A percentile compares a stretch with the other conserved stretches of the same genome.
phyloP scores from a whole-genome alignment of 2,329 filamentous ascomycete species.

The Neofusicoccum parvum region DNA sequence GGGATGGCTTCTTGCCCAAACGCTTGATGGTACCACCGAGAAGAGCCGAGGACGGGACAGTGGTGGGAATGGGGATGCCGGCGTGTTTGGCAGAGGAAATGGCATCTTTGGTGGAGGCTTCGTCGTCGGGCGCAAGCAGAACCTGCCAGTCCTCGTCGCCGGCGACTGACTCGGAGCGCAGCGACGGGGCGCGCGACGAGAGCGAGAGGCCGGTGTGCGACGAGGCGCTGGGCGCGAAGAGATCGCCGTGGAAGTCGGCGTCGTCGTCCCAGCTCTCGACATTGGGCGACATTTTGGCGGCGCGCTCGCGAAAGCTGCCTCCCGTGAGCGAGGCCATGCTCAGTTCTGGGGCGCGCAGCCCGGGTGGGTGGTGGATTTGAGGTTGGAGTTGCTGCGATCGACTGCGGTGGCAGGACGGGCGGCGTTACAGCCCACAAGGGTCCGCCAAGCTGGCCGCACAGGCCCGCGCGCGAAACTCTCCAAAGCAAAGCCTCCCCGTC shows the following conservation, averaged over 20 bases:
- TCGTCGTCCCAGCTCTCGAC: conserved; percentile 70
- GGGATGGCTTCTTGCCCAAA: conserved; percentile 62
- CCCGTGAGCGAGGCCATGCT: conserved; percentile 34
- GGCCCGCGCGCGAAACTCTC: not conserved
- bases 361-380: conserved; percentile 24
- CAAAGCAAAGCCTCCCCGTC: conserved; percentile 1
- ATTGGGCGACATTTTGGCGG: conserved; percentile 51
- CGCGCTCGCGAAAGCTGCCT: conserved; percentile 42
- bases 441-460: not conserved
- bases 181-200: conserved; percentile 82
- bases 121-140: conserved; percentile 80
- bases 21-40: conserved; percentile 92
- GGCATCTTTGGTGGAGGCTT: conserved; percentile 79
- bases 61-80: conserved; percentile 86
- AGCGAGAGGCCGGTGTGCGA: conserved; percentile 53
- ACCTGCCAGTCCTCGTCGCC: conserved; percentile 89
- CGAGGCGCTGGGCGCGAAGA: conserved; percentile 70
- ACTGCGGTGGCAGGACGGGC: conserved; percentile 3
- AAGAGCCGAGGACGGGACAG: conserved; percentile 84
- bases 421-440: conserved; percentile 1
- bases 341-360: conserved; percentile 24
- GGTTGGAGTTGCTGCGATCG: conserved; percentile 25
- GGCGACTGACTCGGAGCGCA: conserved; percentile 71
- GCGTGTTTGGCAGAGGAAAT: conserved; percentile 85
- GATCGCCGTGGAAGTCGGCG: conserved; percentile 63